phyloP scores from a whole-genome alignment of 192 early-diverging fungal species.

The Blastocladiella britannica region DNA sequence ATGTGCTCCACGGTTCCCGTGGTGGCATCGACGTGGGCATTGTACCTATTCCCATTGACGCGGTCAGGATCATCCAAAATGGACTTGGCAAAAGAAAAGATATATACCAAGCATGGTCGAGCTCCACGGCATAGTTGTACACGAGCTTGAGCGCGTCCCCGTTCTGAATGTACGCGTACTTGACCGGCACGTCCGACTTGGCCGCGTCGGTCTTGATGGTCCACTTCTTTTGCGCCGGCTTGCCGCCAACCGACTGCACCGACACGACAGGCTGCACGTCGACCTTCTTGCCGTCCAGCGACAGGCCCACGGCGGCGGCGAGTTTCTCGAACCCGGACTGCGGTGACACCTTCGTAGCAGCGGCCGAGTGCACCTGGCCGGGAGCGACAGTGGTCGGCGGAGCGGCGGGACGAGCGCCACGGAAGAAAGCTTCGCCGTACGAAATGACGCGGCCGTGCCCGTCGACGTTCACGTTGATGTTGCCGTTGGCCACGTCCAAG shows the following conservation, averaged over 20 bases:
- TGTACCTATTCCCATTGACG: slow-evolving; percentile 57
- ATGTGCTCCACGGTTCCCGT: slow-evolving; percentile 41
- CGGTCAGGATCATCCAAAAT: too few relatives aligned
- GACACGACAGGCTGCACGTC: neutral
- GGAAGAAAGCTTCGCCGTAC: slow-evolving; percentile 9
- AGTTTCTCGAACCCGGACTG: neutral
- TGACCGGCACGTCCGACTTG: slow-evolving; percentile 26
- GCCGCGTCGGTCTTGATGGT: neutral
- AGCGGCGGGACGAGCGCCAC: neutral
- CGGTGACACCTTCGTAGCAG: neutral
- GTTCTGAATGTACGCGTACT: slow-evolving; percentile 42
- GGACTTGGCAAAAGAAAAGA: too few relatives aligned
- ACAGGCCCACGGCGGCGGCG: neutral
- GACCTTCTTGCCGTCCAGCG: neutral
- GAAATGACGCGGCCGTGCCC: slow-evolving; percentile 12
- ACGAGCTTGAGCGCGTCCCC: slow-evolving; percentile 39
- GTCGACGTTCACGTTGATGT: slow-evolving; percentile 64
- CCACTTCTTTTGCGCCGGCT: neutral
- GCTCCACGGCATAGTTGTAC: slow-evolving; percentile 62
- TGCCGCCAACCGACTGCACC: neutral
- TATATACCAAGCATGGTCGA: slow-evolving; percentile 47
- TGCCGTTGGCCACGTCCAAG: slow-evolving; percentile 53
- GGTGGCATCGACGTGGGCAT: slow-evolving; percentile 41
- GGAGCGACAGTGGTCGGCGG: neutral
- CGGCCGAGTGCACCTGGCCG: neutral